Evolutionary conservation across 495 filamentous ascomycete genomes (phyloP), one percentile per base, ranked within the genome.

Genomic region (Neurospora sp.): DNA sequence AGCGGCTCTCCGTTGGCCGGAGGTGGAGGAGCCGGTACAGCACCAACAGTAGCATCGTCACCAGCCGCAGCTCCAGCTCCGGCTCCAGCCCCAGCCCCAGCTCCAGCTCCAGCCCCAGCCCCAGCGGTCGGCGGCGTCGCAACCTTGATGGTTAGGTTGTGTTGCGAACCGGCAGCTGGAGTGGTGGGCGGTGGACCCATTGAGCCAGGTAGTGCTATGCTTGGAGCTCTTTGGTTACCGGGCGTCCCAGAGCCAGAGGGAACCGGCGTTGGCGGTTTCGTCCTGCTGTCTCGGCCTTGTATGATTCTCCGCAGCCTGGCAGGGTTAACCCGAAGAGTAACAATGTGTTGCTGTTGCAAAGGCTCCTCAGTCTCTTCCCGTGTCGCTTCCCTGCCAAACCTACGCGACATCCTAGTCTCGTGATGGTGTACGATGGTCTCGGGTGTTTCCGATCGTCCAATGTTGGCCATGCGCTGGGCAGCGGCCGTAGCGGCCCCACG

Each of bases 371-470:
- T 94, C 74, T 94, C 92, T 81, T 95, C 93, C 73, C 91, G 86
- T 46, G 84, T 83, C 39, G 82, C 75, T 76, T 88, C 89, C 71
- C 86, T 85, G 41, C 85, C 87, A 75, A 83, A 85, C 77, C 90
- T 87, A 72, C 91, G 85, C 31, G 88, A 85, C 38, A 87, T 91
- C 75, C 91, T 83, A 1, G 91, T 90, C 78, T 94, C 93, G 77
- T 91, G 89, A 76, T 93, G 91, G 80, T 93, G 89, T 35, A 91
- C 82, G 74, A 84, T 84, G 38, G 88, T 84, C 80, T 98, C 96
- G 2, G 96, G 96, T 0, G 96, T 98, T 77, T 93, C 92, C 16
- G 95, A 98, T 46, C 96, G 90, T 38, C 91, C 93, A 40, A 96
- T 78, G 75, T 92, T 93, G 9, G 93, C 91, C 82, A 89, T 88